Evolutionary conservation across 1,284 basidiomycete species (phyloP), one percentile per base, ranked within the genome.

Genomic region (Heterobasidion parviporum): DNA sequence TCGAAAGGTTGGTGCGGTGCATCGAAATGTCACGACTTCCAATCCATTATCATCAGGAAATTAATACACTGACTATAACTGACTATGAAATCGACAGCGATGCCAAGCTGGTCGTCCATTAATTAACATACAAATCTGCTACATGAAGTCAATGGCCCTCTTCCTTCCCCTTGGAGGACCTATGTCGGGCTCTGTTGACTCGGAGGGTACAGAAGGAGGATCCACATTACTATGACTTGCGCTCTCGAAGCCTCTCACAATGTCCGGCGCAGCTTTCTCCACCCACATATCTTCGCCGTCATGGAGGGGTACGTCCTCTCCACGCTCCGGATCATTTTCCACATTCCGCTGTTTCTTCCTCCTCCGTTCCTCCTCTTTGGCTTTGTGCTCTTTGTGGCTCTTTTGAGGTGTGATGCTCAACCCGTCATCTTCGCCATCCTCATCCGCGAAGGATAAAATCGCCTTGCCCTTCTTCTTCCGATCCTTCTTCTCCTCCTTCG

Each of bases 391-490:
- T 36, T 49, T 49, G 7, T 49, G 47, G 20, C 60, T 62, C 63
- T 76, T 77, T 65, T 74, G 76, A 8, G 76, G 71, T 41, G 75
- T 62, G 65, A 75, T 57, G 12, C 61, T 62, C 52, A 67, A 59
- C 2, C 64, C 66, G 2, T 52, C 59, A 12, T 70, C 38, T n/a
- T 51, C 77, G 16, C 78, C 83, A 51, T 85, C 87, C 46, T 86
- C 87, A 59, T 73, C 74, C 53, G 79, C 80, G 63, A 92, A 92
- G 3, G 87, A 90, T 45, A 89, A 77, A 8, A 88, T 73, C 9
- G 78, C 75, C 61, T 73, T 72, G 49, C 66, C 69, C 54, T 76
- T 75, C 65, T 74, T 73, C 62, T 68, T 70, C 57, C 72, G 74
- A 56, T 73, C 72, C 61, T 68, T 70, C 57, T 72, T 74, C 56